These are phyloP conservation scores for Globisporangium mamillatum DNA, from an alignment of 352 stramenopile genomes.

Conservation along the genomic window DNA sequence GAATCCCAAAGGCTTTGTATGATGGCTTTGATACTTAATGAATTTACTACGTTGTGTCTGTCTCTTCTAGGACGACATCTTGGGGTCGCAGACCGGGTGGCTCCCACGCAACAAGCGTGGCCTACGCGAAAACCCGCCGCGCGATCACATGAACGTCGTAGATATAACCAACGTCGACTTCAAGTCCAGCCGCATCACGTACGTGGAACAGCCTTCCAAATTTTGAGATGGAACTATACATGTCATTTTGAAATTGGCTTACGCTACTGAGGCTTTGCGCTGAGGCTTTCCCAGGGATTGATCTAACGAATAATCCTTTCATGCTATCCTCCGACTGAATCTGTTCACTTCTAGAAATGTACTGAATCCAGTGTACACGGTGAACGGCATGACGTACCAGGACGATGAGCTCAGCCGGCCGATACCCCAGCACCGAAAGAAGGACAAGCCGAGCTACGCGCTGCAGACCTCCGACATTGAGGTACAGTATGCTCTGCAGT, in stretches of 20 bases:
- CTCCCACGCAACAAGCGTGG: slow-evolving; percentile 48
- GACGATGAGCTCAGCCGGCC: slow-evolving; percentile 55
- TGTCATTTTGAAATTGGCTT: background rate
- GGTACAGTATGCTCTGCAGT: slow-evolving; percentile 15
- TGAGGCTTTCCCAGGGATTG: background rate
- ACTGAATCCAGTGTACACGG: slow-evolving; percentile 68
- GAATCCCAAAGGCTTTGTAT: background rate
- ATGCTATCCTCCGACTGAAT: background rate
- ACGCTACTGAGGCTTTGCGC: background rate
- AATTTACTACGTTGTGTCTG: background rate
- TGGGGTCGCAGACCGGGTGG: slow-evolving; percentile 53
- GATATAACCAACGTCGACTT: slow-evolving; percentile 78
- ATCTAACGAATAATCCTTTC: background rate
- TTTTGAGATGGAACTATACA: background rate
- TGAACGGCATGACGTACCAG: slow-evolving; percentile 57
- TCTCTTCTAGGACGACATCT: slow-evolving; percentile 46
- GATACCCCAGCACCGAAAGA: slow-evolving; percentile 38
- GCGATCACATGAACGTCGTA: slow-evolving; percentile 55
- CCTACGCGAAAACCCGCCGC: slow-evolving; percentile 49
- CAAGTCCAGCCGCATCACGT: slow-evolving; percentile 72
- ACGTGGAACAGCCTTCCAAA: slow-evolving; percentile 7
- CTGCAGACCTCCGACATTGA: slow-evolving; percentile 65
- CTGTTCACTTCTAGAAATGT: slow-evolving; percentile 35
- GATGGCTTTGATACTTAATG: background rate
- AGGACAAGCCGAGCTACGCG: slow-evolving; percentile 50